Conservation (phyloP, 2,329 filamentous ascomycete genomes). For the Cytospora schulzeri region DNA sequence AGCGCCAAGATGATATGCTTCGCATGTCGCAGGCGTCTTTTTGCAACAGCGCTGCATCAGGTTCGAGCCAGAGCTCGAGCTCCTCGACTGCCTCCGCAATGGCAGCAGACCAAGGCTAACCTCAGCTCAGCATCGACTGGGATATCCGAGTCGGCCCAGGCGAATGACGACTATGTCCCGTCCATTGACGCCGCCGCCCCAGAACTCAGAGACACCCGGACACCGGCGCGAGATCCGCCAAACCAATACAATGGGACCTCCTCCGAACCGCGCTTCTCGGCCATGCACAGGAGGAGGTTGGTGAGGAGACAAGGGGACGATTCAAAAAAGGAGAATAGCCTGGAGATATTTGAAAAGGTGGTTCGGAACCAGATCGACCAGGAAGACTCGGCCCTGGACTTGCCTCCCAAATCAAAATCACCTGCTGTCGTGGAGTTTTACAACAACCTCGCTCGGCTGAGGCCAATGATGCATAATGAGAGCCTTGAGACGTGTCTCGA, state of each 20-base stretch:
- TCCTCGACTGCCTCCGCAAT: constrained; percentile 15
- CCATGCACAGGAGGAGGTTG: constrained; percentile 5
- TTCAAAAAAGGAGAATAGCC: constrained; percentile 1
- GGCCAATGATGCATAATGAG: constrained; percentile 33
- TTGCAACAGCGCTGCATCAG: constrained; percentile 20
- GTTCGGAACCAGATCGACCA: constrained; percentile 15
- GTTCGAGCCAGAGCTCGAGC: constrained; percentile 31
- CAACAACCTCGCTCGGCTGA: constrained; percentile 35
- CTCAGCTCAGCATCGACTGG: constrained; percentile 7
- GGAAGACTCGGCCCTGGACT: background rate
- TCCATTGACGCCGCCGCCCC: constrained; percentile 20
- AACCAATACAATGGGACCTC: background rate
- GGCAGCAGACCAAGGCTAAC: constrained; percentile 14
- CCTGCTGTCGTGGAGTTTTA: constrained; percentile 32
- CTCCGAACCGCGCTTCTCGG: constrained; percentile 12
- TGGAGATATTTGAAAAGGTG: constrained; percentile 24
- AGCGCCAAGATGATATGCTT: constrained; percentile 8
- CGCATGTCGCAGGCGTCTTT: constrained; percentile 19
- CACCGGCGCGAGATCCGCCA: background rate
- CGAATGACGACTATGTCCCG: constrained; percentile 13
- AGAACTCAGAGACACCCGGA: background rate
- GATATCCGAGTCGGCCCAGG: background rate
- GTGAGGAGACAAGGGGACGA: background rate
- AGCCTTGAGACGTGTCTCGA: constrained; percentile 32
- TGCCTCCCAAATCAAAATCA: constrained; percentile 6